Base-by-base conservation (phyloP, 306 rosid species). In the Datisca glomerata region DNA sequence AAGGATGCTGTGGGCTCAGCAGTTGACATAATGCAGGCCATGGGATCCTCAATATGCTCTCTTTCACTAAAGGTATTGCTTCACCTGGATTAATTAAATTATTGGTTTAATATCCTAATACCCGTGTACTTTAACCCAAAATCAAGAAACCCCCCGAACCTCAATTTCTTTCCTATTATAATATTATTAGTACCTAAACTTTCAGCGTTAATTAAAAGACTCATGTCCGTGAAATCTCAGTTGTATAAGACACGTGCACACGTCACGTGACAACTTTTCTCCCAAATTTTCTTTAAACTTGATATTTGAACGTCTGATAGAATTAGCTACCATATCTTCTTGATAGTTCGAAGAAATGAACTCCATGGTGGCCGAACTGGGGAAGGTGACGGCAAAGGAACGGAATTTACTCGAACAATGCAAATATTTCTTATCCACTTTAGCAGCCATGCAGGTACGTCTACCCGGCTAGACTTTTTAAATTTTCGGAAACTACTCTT, bases 21-120 rank as follows among this genome's bases (percentile, higher is more conserved):
- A 40, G 66, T 89, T 76, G 97, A 83, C 60, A 93, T 80, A 55
- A 75, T 89, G 97, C 97, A 74, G 57, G 85, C 91, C 20, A 89
- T 89, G 97, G 93, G 78, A 8, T 74, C 97, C 42, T 83, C 97
- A 18, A 72, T 80, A 49, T 67, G 86, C 68, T 54, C 71, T 21
- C 54, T 77, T 62, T 72, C 43, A 46, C 76, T 95, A 1, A 80
- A 84, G 95, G 97, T 80, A 6, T 8, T 4, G 0, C 49, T 41
- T 15, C 10, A 11, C 6, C 50, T 53, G 2, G 34, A n/a, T n/a
- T n/a, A n/a, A n/a, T n/a, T n/a, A n/a, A n/a, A n/a, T n/a, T n/a
- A n/a, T n/a, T n/a, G n/a, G n/a, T n/a, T n/a, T n/a, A n/a, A n/a
- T n/a, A n/a, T n/a, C n/a, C n/a, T n/a, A n/a, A n/a, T n/a, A n/a